Base-by-base conservation (phyloP, 805 yeast genomes). In the Saccharomyces cerevisiae region DNA sequence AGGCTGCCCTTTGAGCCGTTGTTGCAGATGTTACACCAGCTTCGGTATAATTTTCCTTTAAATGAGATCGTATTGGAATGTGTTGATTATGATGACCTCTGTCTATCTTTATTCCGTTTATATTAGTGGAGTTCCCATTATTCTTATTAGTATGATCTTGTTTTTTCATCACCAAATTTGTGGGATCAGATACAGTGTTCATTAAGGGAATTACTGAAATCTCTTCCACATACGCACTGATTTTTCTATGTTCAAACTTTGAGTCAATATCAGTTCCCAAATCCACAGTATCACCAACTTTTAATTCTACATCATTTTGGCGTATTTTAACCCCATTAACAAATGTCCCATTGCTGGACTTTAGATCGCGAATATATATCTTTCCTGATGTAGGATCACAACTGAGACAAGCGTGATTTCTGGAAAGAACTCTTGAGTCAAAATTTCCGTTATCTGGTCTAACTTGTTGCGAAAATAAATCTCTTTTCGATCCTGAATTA, bases 331-430 rank as follows among this genome's bases (percentile, higher is more conserved):
- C 76, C 32, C 84, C 88, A 68, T 94, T 94, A 50, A 94, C 81
- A 68, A 86, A 95, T 0, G 99, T 92, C 9, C 99, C 99, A 70
- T 94, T 94, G 26, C 96, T 87, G 2, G 96, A 86, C 54, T 90
- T 89, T 64, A 90, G 78, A 72, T 94, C 99, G 60, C 84, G 82
- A 27, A 94, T 78, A 76, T 78, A 89, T 22, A 95, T 77, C 55
- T 78, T 79, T 4, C 91, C 90, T 4, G 74, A 71, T 27, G 69
- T 69, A 17, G 81, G 75, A 60, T 88, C 94, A 41, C 90, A 81
- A 74, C 81, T 88, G 58, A 94, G 73, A 63, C 88, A 92, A 0
- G 99, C 99, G 71, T 94, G 99, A 65, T 88, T 94, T 59, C 99
- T 76, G 21, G 95, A 85, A 48, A 94, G 78, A 10, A 95, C 98